These are phyloP conservation scores for Tetradesmus obliquus DNA, from an alignment of 139 green algal genomes.

Conservation along the genomic window DNA sequence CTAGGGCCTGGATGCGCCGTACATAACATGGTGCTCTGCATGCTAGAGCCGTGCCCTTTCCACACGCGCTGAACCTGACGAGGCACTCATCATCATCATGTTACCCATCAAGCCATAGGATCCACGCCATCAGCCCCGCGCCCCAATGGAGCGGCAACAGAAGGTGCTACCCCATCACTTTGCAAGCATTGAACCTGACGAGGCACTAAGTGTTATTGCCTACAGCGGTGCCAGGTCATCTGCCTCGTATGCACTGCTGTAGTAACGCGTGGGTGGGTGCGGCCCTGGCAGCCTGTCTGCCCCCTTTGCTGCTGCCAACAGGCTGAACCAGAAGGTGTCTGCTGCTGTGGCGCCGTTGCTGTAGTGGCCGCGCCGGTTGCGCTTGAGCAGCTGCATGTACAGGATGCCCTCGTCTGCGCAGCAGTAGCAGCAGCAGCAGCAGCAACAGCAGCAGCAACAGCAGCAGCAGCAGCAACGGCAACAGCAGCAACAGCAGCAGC, in stretches of 20 bases:
- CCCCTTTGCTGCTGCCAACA: constrained; percentile 45
- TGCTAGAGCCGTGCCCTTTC: too few species aligned
- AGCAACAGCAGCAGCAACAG: background rate
- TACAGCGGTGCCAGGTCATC: background rate
- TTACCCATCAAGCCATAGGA: too few species aligned
- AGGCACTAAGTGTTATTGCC: too few species aligned
- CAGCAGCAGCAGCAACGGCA: background rate
- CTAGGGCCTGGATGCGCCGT: too few species aligned
- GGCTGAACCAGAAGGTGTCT: constrained; percentile 78
- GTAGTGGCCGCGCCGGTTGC: constrained; percentile 83
- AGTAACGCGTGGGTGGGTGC: constrained; percentile 52
- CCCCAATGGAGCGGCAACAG: too few species aligned
- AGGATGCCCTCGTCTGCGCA: constrained; percentile 78
- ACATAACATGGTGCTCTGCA: too few species aligned
- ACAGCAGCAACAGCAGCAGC: background rate
- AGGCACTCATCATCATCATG: too few species aligned
- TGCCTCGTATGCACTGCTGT: constrained; percentile 21
- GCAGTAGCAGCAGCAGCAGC: background rate
- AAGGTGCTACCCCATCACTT: too few species aligned
- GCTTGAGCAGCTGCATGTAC: constrained; percentile 85
- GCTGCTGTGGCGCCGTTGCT: constrained; percentile 74
- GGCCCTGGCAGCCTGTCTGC: constrained; percentile 45
- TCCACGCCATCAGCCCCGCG: too few species aligned
- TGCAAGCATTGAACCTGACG: too few species aligned
- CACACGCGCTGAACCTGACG: too few species aligned